These are phyloP conservation scores for Polychytrium aggregatum DNA, from an alignment of 192 early-diverging fungal genomes.

Conservation along the genomic window DNA sequence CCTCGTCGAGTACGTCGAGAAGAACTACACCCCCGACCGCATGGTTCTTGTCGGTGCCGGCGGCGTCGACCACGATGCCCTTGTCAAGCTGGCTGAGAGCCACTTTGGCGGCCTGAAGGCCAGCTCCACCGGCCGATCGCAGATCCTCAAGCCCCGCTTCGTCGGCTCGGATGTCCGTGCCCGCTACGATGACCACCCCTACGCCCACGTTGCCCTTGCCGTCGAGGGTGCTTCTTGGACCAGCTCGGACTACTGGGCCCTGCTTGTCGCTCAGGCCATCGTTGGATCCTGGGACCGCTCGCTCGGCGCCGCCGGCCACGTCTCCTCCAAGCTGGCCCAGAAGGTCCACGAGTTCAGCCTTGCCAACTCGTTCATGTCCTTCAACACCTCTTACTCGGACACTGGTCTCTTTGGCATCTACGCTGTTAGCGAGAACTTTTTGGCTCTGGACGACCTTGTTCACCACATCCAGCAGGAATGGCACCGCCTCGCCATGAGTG, in stretches of 20 bases:
- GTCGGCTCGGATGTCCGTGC: conserved; percentile 83
- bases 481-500: conserved; percentile 71
- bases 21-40: conserved; percentile 93
- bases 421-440: conserved; percentile 71
- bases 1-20: conserved; percentile 76
- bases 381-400: conserved; percentile 98
- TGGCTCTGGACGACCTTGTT: conserved; percentile 74
- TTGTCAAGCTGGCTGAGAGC: conserved; percentile 85
- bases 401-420: conserved; percentile 97
- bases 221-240: conserved; percentile 96
- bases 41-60: conserved; percentile 92
- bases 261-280: conserved; percentile 90
- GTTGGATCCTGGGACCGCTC: conserved; percentile 96
- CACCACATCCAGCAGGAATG: conserved; percentile 88
- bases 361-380: conserved; percentile 98
- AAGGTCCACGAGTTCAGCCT: conserved; percentile 67
- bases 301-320: conserved; percentile 76
- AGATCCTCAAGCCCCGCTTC: conserved; percentile 61
- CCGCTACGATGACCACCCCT: conserved; percentile 77
- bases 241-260: conserved; percentile 87
- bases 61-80: conserved; percentile 83
- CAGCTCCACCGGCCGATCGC: conserved; percentile 21
- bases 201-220: conserved; percentile 93
- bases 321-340: conserved; percentile 75
- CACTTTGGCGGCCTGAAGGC: conserved; percentile 72